Percentiles rank a stretch among this genome's conserved stretches.
phyloP scores from a whole-genome alignment of 2,329 filamentous ascomycete genomes.

The Aspergillus ruber region DNA sequence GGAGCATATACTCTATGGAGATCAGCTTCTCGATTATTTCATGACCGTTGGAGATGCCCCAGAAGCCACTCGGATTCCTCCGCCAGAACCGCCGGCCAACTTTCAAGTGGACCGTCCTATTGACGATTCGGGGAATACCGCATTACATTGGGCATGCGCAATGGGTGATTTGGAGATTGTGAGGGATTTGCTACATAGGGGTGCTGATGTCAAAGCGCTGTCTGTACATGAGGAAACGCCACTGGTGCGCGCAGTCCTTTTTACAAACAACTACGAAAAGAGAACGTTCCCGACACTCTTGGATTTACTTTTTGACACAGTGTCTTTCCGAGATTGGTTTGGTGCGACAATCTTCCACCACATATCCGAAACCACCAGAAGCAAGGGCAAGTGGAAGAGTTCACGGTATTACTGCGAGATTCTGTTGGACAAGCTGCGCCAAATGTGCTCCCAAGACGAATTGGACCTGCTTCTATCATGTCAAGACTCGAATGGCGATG shows the following conservation, averaged over 20 bases:
- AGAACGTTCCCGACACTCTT: conserved; percentile 81
- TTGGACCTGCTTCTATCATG: conserved; percentile 74
- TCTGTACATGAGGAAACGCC: conserved; percentile 76
- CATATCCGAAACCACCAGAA: conserved; percentile 79
- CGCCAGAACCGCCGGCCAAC: conserved; percentile 74
- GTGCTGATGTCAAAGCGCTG: conserved; percentile 64
- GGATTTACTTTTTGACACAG: conserved; percentile 73
- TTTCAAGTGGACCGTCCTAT: conserved; percentile 91
- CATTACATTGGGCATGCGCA: conserved; percentile 92
- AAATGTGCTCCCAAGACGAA: conserved; percentile 66
- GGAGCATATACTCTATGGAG: conserved; percentile 84
- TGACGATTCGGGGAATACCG: conserved; percentile 85
- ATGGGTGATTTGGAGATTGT: conserved; percentile 96
- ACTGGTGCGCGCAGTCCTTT: conserved; percentile 87
- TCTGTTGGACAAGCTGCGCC: conserved; percentile 78
- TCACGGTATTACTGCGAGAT: conserved; percentile 91
- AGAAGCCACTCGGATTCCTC: conserved; percentile 49
- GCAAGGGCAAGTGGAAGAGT: conserved; percentile 78
- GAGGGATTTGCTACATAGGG: conserved; percentile 74
- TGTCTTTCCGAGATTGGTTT: conserved; percentile 70
- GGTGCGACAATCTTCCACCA: conserved; percentile 91
- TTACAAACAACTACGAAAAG: conserved; percentile 95
- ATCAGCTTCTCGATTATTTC: conserved; percentile 93
- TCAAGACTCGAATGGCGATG: conserved; percentile 83
- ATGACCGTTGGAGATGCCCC: conserved; percentile 75